These are phyloP conservation scores for Sclerotiophoma versabilis DNA, from an alignment of 2,329 filamentous ascomycete species.

Conservation along the genomic window DNA sequence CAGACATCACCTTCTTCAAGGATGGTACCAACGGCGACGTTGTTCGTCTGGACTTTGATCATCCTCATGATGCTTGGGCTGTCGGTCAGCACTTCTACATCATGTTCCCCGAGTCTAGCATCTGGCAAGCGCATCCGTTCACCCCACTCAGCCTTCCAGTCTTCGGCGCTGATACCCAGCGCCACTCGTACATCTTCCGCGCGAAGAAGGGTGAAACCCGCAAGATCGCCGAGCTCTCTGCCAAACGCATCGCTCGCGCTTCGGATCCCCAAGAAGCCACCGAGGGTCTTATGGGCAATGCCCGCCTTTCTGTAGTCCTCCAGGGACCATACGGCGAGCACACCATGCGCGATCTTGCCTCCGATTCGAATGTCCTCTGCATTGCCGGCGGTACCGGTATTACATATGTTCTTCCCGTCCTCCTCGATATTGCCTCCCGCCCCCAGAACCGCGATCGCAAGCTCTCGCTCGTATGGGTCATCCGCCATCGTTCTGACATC, in stretches of 20 bases:
- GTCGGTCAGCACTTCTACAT: constrained; percentile 76
- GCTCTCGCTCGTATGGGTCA: constrained; percentile 46
- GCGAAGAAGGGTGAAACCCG: constrained; percentile 44
- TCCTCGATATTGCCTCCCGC: constrained; percentile 37
- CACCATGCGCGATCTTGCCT: constrained; percentile 31
- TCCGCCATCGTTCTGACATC: constrained; percentile 43
- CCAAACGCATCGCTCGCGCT: constrained; percentile 32
- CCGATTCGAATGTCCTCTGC: constrained; percentile 42
- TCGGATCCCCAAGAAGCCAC: constrained; percentile 30
- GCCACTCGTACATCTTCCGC: constrained; percentile 47
- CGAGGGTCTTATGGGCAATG: constrained; percentile 32
- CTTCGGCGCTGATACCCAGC: constrained; percentile 32
- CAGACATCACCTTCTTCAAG: constrained; percentile 39
- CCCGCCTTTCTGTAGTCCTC: constrained; percentile 42
- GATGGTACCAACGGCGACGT: constrained; percentile 58
- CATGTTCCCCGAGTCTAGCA: constrained; percentile 69
- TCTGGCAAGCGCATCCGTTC: constrained; percentile 78
- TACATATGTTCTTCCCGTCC: constrained; percentile 47
- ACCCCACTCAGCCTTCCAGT: constrained; percentile 47
- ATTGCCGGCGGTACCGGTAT: constrained; percentile 50
- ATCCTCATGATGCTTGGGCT: constrained; percentile 67
- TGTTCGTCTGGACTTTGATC: constrained; percentile 70
- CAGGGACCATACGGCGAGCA: constrained; percentile 46
- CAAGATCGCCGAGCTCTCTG: constrained; percentile 42
- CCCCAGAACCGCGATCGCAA: constrained; percentile 34